Evolutionary conservation across 2,329 filamentous ascomycete species (phyloP), one percentile per base, ranked within the genome.

Genomic region (Aspergillus felis): DNA sequence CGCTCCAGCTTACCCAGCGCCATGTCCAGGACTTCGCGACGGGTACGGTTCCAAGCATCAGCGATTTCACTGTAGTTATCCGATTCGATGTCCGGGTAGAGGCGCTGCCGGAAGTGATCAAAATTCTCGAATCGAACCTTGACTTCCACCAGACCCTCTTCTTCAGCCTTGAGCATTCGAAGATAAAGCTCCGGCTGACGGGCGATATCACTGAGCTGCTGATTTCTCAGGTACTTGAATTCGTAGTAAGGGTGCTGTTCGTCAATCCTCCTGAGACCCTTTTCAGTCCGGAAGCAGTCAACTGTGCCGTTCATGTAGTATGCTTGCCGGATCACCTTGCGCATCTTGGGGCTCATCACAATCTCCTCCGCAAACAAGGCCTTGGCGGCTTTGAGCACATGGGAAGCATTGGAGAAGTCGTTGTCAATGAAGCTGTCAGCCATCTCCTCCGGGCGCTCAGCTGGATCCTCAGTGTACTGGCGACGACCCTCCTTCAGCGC

Each of bases 231-330:
- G 67, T 99, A 99, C 75, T 99, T 96, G 79, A 99, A 91, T 74
- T 97, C 94, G 71, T 97, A 97, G 74, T 95, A 97, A 0, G 92
- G 91, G 68, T 97, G 92, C 25, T 94, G 87, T 60, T 97, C 93
- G 66, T 96, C 92, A 65, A 99, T 97, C 69, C 91, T 90, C 57
- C 90, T 89, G 54, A 97, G 79, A 28, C 94, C 94, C 76, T 97
- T 99, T 59, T 97, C 92, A 0, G 94, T 99, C 55, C 94, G 87
- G 60, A 85, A 86, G 72, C 92, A 96, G 77, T 93, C 92, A 59
- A 99, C 87, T 56, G 90, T 84, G 25, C 92, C 91, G 64, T 87
- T 87, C 69, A 87, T 84, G 69, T 97, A 97, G 74, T 90, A 96
- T 51, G 87, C 87, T 64, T 86, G 84, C 52, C 94, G 84, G 76